Evolutionary conservation across 2,329 filamentous ascomycete species (phyloP), one percentile per base, ranked within the genome.

Genomic region (Mariannaea elegans): DNA sequence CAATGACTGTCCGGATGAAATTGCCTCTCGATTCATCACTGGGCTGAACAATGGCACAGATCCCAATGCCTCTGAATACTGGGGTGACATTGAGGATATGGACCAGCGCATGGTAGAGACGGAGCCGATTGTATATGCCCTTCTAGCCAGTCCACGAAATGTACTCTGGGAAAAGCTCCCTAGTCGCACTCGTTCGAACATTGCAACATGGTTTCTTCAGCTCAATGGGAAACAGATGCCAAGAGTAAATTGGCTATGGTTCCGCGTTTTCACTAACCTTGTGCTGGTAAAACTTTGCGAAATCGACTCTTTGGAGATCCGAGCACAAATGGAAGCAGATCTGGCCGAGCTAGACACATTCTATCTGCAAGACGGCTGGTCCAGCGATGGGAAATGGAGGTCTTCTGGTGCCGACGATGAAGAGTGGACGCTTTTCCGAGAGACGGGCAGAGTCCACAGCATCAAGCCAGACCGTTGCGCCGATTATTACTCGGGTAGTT

Each of bases 81-180:
- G 82, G 82, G 82, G 81, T 0, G 69, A 72, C 1, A 76, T 84
- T 2, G 69, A 73, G 0, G 66, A 81, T 5, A 73, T 73, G n/a
- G 82, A 84, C 47, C 83, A 85, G 63, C 69, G 81, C 2, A 85
- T 84, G 82, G 83, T 85, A 1, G 83, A 85, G 62, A 77, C 81
- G 41, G 82, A 85, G 64, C 80, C 80, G 27, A 75, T 85, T 3
- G 77, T 80, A 0, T 83, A 80, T 64, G 80, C 81, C 0, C 71
- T 85, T 2, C 72, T 85, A 1, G 69, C 73, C 1, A 78, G 80
- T 0, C 81, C 82, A 44, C 65, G 5, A 2, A 63, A 73, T 0
- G 50, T 41, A 2, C 64, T 73, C 1, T 78, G 82, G 59, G 72
- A 72, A 5, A 63, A 70, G 0, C 64, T 80, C 6, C 69, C 56